A percentile compares a stretch with the other conserved stretches of the same genome.
These are phyloP conservation scores for Chrysanthemum makinoi DNA, from an alignment of 129 eudicot species.

Conservation along the genomic window DNA sequence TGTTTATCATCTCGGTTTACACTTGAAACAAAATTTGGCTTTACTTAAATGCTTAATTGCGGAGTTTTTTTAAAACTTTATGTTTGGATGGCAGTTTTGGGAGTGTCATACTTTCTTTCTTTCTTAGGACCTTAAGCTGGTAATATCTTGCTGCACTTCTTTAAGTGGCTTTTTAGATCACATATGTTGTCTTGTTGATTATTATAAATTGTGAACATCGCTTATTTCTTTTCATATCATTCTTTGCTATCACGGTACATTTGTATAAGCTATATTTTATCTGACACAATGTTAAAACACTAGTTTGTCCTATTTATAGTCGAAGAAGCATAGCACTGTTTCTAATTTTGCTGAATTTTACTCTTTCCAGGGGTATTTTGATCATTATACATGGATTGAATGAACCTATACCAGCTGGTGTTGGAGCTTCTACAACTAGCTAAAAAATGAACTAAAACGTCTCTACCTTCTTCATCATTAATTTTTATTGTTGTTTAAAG, in stretches of 20 bases:
- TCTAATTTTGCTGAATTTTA: slow-evolving; percentile 16
- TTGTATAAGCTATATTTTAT: slow-evolving; percentile 7
- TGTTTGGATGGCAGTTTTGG: background rate
- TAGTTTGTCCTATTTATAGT: background rate
- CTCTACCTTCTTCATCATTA: no score
- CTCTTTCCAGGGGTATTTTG: slow-evolving; percentile 69
- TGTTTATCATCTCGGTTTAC: background rate
- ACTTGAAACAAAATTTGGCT: background rate
- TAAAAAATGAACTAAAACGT: no score
- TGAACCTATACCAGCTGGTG: slow-evolving; percentile 21
- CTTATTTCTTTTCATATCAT: background rate
- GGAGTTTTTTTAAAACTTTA: background rate
- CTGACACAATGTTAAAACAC: slow-evolving; percentile 5
- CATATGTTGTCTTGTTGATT: slow-evolving; percentile 2
- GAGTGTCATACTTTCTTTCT: no score
- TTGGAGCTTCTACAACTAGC: no score
- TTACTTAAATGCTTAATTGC: background rate
- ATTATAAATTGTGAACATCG: background rate
- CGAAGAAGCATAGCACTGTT: background rate
- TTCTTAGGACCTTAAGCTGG: no score
- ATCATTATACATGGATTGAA: slow-evolving; percentile 91
- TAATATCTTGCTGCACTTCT: background rate
- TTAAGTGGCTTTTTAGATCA: background rate
- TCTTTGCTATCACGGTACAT: background rate
- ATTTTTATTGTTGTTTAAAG: no score